Evolutionary conservation across 805 yeast species (phyloP), one percentile per base, ranked within the genome.

Genomic region (Sporopachydermia quercuum): DNA sequence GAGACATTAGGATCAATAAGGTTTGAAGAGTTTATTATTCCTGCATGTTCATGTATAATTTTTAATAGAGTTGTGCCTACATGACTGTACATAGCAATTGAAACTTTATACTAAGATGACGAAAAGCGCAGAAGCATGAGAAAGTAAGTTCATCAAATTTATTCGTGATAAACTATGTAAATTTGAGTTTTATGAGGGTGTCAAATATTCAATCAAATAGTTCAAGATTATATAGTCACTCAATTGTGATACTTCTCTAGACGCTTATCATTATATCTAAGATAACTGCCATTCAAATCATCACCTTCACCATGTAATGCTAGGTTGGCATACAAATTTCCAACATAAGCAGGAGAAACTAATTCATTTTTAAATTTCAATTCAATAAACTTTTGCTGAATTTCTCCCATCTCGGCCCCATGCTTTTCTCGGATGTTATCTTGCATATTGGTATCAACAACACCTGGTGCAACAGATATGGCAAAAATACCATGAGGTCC

Each of bases 371-470:
- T 65, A 15, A 61, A 45, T 51, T 83, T 74, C 43, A 89, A 61
- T 23, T 76, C 78, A 4, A 65, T 60, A 58, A 89, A 89, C 45
- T 77, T 64, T 39, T 73, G 60, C 45, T 74, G 66, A 3, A 74
- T 70, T 15, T 69, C 74, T 1, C 65, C 60, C 96, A 87, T 87
- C 18, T 62, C 61, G 3, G 50, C 45, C 2, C 76, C 74, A 46
- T 71, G 74, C 36, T 58, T 66, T 14, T 73, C 78, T 49, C 97
- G 73, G 42, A 89, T 86, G 40, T 74, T 78, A 4, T 47, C 55
- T 60, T 91, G 97, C 97, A 91, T 89, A 15, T 63, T 64, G 1
- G 98, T 89, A 53, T 84, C 84, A 2, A 91, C 96, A 1, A 85
- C 94, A 3, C 98, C 97, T 0, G 97, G 97, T 0, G 95, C 96